phyloP scores from a whole-genome alignment of 2,329 filamentous ascomycete species.

The Talaromyces sp. region DNA sequence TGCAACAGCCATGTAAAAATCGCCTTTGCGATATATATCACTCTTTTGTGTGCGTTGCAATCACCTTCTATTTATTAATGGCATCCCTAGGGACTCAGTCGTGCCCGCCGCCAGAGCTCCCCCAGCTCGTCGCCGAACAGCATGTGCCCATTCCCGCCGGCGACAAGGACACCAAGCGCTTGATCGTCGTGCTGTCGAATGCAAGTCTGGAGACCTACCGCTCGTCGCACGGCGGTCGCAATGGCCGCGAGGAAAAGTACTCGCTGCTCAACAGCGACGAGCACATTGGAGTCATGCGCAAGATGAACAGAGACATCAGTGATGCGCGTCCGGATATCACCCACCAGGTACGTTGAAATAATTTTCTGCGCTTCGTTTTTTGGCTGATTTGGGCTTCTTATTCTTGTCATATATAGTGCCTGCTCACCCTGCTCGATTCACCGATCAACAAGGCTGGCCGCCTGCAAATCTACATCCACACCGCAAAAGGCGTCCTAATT shows the following conservation, averaged over 20 bases:
- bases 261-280: slow-evolving; percentile 97
- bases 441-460: slow-evolving; percentile 97
- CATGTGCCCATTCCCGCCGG: slow-evolving; percentile 73
- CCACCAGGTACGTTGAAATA: slow-evolving; percentile 75
- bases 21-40: background rate
- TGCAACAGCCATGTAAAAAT: background rate
- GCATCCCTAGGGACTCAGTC: slow-evolving; percentile 73
- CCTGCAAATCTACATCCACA: slow-evolving; percentile 98
- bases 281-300: slow-evolving; percentile 98
- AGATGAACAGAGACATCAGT: slow-evolving; percentile 98
- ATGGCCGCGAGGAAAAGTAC: slow-evolving; percentile 83
- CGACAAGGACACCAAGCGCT: slow-evolving; percentile 84
- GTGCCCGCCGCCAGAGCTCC: slow-evolving; percentile 82
- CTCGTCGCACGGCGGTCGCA: slow-evolving; percentile 66
- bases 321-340: slow-evolving; percentile 97
- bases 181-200: slow-evolving; percentile 96
- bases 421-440: slow-evolving; percentile 93
- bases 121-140: slow-evolving; percentile 90
- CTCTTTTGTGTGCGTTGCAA: background rate
- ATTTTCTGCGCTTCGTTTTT: slow-evolving; percentile 6
- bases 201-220: slow-evolving; percentile 98
- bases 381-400: slow-evolving; percentile 10
- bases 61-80: slow-evolving; percentile 1
- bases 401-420: slow-evolving; percentile 60
- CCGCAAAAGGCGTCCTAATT: slow-evolving; percentile 92